phyloP scores from a whole-genome alignment of 2,329 filamentous ascomycete species.

The Botryotinia convoluta region DNA sequence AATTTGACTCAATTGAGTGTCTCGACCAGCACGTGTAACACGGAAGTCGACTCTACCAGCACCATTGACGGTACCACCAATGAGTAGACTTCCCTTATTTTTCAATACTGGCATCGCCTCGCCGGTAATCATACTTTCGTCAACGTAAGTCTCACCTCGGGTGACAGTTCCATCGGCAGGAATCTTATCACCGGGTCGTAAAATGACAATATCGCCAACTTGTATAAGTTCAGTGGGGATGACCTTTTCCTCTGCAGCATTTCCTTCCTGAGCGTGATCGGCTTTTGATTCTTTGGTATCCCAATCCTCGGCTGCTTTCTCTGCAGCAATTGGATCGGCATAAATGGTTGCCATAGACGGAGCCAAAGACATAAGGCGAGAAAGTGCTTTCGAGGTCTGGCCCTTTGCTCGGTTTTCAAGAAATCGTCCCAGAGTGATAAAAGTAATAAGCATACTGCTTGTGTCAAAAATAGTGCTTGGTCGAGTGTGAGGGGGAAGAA shows the following conservation, averaged over 20 bases:
- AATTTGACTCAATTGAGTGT: slow-evolving; percentile 96
- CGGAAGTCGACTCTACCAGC: slow-evolving; percentile 88
- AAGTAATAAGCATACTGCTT: slow-evolving; percentile 96
- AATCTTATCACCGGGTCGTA: slow-evolving; percentile 94
- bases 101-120: slow-evolving; percentile 96
- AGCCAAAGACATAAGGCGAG: slow-evolving; percentile 89
- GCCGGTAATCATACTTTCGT: slow-evolving; percentile 98
- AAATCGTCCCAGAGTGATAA: slow-evolving; percentile 86
- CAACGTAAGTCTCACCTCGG: slow-evolving; percentile 86
- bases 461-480: slow-evolving; percentile 95
- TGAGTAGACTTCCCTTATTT: slow-evolving; percentile 72
- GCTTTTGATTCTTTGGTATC: slow-evolving; percentile 49
- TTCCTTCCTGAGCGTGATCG: slow-evolving; percentile 46
- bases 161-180: slow-evolving; percentile 87
- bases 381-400: slow-evolving; percentile 91
- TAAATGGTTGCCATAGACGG: slow-evolving; percentile 98
- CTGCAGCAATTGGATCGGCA: slow-evolving; percentile 85
- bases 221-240: slow-evolving; percentile 94
- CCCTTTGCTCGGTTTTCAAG: slow-evolving; percentile 94
- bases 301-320: slow-evolving; percentile 85
- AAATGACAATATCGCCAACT: slow-evolving; percentile 87
- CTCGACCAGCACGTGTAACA: slow-evolving; percentile 86
- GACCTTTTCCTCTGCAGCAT: slow-evolving; percentile 73
- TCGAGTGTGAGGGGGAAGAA: slow-evolving; percentile 70
- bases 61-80: slow-evolving; percentile 94